Base-by-base conservation (phyloP, 1,139 yeast genomes). In the Hansenula lynferdii region DNA sequence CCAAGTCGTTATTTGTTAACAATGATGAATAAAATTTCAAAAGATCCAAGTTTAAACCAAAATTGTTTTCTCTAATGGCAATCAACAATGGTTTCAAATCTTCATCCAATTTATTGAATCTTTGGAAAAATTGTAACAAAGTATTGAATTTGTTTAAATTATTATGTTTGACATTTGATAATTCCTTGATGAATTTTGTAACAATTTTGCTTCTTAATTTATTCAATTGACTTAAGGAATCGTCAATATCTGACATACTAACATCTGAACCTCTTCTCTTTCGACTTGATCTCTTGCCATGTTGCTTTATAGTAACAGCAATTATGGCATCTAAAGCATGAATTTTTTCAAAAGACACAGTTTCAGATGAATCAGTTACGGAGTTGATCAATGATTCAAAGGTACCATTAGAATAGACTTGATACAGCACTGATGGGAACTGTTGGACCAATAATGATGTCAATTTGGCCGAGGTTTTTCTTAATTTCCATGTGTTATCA, bases 401-500 rank as follows among this genome's bases (percentile, higher is more conserved):
- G 14, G 61, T 43, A 0, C 55, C 55, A 28, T 41, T 29, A 6
- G 42, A 21, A 34, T 48, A 53, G 14, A 51, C 30, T 38, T 44
- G 28, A 10, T 36, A 28, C 9, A 53, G 24, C 47, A 42, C 21
- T 14, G 37, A 10, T 24, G 80, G 69, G 43, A 58, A 64, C 8
- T 56, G 50, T 5, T 52, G 51, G 14, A 71, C 61, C n/a, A 77
- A 43, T 0, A 70, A 60, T 10, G 67, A 57, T 4, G 73, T 55
- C 25, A 81, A 56, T 20, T 64, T 61, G 3, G 77, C 70, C 0
- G 87, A 64, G 40, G 71, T 72, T 31, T 76, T 67, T 42, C 95
- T 67, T 26, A 86, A 58, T 48, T 79, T 80, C 86, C 94, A 83
- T 1, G 85, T 75, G 22, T 78, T 76, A 49, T 82, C 89, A 33